These are phyloP conservation scores for Solanum verrucosum DNA, from an alignment of 257 asterid species.

Conservation along the genomic window DNA sequence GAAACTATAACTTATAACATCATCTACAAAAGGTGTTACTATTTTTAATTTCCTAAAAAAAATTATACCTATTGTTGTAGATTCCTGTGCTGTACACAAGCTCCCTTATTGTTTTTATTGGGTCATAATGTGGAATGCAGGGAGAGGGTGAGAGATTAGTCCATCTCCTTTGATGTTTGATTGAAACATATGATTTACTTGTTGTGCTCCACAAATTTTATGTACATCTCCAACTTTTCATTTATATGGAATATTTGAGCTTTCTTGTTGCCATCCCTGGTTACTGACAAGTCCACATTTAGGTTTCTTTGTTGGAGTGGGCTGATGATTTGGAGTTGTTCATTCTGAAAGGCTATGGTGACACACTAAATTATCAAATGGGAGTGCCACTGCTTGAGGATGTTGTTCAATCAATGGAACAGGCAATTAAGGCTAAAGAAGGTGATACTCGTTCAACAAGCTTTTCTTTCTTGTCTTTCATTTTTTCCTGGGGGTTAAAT, in stretches of 20 bases:
- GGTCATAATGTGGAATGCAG: neutral
- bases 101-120: neutral
- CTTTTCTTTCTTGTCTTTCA: neutral
- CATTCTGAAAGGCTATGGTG: slow-evolving; percentile 83
- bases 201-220: neutral
- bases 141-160: neutral
- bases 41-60: neutral
- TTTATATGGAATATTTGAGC: neutral
- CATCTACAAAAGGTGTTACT: neutral
- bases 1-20: neutral
- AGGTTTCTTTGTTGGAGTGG: slow-evolving; percentile 90
- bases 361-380: slow-evolving; percentile 82
- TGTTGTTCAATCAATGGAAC: slow-evolving; percentile 88
- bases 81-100: neutral
- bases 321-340: slow-evolving; percentile 88
- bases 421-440: slow-evolving; percentile 74
- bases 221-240: neutral
- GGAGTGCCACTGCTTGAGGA: slow-evolving; percentile 90
- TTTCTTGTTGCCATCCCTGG: neutral
- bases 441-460: slow-evolving; percentile 21
- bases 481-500: neutral
- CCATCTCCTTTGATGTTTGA: neutral
- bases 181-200: neutral
- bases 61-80: neutral
- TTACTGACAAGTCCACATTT: slow-evolving; percentile 8